Base-by-base conservation (phyloP, 106 monocot genomes). In the Acanthochlamys bracteata region DNA sequence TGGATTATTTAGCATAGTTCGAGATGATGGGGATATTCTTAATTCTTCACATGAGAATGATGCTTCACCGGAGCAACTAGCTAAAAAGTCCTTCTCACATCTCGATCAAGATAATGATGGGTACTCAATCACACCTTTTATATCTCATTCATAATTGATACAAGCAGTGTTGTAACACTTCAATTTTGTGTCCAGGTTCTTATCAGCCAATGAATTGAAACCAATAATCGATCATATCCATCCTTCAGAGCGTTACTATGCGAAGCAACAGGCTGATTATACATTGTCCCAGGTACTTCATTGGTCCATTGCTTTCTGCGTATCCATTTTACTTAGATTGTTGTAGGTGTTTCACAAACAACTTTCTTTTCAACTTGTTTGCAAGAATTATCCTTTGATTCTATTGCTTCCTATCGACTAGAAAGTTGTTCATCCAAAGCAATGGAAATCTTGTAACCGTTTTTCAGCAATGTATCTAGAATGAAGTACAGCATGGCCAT, bases 251-350 rank as follows among this genome's bases (percentile, higher is more conserved):
- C 84, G 60, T 53, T 81, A 76, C 60, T 85, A 96, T 85, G 90
- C 90, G 39, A 91, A 85, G 66, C 85, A 96, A 51, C 91, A 91
- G 69, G 91, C 88, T 75, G 82, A 85, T 39, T 84, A 88, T 59
- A 75, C 66, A 7, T 55, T 96, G 22, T 74, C 88, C 53, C 79
- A 82, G 88, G 96, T 91, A 79, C 4, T 10, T 49, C 4, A 33
- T 33, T 33, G 33, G 6, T 33, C 33, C 6, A 33, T 1, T 33
- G 33, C 33, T 33, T 33, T 33, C 33, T 33, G 33, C 33, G 6
- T 33, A 33, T 6, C 33, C 6, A 6, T 6, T 33, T 33, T 33
- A 33, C 33, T 33, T 33, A 3, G 33, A 6, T 33, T 33, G 6
- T 33, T 33, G 33, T 33, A 33, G 6, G 33, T 33, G 33, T 6